A percentile compares a stretch with the other conserved stretches of the same genome.
Conservation (phyloP, 139 green algal species). For the Haematococcus sp. region DNA sequence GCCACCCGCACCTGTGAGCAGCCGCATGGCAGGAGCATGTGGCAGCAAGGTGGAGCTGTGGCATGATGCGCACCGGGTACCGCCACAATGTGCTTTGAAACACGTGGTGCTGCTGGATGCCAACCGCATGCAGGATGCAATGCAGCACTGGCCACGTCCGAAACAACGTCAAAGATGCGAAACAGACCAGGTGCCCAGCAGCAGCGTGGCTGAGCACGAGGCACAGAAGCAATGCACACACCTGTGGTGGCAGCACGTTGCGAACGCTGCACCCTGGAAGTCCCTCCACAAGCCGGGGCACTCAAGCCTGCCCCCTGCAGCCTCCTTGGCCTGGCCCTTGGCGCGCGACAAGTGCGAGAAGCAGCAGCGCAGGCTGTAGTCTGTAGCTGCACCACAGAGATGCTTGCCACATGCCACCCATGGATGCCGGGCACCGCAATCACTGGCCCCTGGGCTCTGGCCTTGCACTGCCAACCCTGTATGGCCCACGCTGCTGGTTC, state of each 20-base stretch:
- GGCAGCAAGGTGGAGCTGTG: neutral
- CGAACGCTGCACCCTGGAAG: slow-evolving; percentile 56
- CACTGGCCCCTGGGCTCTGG: no score
- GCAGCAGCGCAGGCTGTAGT: slow-evolving; percentile 61
- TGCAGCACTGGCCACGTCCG: no score
- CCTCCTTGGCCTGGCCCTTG: neutral
- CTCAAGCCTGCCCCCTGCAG: neutral
- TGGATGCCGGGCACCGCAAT: no score
- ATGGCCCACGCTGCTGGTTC: neutral
- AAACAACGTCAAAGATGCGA: no score
- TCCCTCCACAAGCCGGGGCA: neutral
- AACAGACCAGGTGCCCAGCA: no score
- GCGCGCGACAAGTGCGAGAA: neutral
- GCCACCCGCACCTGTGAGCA: slow-evolving; percentile 45
- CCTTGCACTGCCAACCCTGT: no score
- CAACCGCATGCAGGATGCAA: no score
- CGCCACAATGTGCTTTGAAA: no score
- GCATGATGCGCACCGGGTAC: no score
- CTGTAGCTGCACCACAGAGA: slow-evolving; percentile 77
- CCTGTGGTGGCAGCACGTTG: slow-evolving; percentile 85
- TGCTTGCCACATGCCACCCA: slow-evolving; percentile 75
- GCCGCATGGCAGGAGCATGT: neutral
- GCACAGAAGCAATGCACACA: no score
- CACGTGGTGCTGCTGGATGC: no score
- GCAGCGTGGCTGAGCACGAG: no score